Evolutionary conservation across 2,329 filamentous ascomycete species (phyloP).

Genomic region (Neoscytalidium dimidiatum): DNA sequence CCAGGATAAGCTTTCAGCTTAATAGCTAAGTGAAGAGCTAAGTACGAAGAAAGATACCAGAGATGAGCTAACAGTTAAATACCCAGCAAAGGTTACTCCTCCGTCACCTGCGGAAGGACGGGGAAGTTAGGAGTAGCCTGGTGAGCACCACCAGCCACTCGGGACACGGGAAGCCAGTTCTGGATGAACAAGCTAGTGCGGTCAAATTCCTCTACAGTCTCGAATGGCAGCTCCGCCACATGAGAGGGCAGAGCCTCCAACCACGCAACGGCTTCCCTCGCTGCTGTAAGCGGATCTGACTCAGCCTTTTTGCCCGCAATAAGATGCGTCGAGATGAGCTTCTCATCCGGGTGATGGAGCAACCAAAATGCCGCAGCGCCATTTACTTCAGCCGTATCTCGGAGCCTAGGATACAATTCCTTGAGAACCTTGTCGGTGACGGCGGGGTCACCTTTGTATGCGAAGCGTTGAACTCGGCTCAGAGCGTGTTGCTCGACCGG

Average conservation of each 20-base stretch:
- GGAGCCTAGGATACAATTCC: neutral
- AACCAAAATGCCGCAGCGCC: neutral
- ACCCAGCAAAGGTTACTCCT: neutral
- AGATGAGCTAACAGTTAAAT: too few relatives aligned
- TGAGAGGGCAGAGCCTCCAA: neutral
- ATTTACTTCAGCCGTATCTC: neutral
- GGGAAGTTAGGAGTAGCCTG: neutral
- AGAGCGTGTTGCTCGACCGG: neutral
- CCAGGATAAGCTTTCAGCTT: too few relatives aligned
- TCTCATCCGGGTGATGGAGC: neutral
- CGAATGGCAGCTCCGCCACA: neutral
- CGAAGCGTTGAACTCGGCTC: neutral
- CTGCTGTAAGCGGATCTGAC: neutral
- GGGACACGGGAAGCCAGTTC: neutral
- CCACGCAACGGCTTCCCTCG: neutral
- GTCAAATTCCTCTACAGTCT: neutral
- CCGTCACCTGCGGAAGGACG: neutral
- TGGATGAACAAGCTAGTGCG: neutral
- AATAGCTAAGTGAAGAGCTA: too few relatives aligned
- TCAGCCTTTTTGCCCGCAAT: neutral
- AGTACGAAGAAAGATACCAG: too few relatives aligned
- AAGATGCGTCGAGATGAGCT: neutral
- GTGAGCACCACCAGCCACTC: neutral
- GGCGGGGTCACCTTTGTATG: neutral
- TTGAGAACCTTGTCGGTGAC: neutral